Evolutionary conservation across 1,284 basidiomycete genomes (phyloP), one percentile per base, ranked within the genome.

Genomic region (Microbotryum silenes-acaulis): DNA sequence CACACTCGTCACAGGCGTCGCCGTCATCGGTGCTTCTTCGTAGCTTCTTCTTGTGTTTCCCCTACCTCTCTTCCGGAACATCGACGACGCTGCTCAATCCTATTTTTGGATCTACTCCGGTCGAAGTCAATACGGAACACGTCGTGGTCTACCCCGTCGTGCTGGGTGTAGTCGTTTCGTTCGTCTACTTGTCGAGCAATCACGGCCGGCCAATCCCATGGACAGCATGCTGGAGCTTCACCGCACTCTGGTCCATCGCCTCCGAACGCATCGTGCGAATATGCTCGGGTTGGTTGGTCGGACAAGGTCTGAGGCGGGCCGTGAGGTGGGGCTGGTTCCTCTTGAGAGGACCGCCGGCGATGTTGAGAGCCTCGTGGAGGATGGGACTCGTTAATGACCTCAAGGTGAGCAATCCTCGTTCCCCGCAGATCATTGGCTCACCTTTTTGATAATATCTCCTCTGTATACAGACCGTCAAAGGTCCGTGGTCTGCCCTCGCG

Each of bases 171-270:
- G 23, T 31, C 52, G 20, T 42, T 12, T 54, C 42, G 31, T n/a
- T 23, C 20, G 14, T 20, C 52, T 10, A 14, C 18, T 2, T 37
- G 31, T 31, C 52, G 42, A 2, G 45, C 57, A 1, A 47, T 54
- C 6, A 25, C 33, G 14, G 48, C 25, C 25, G 18, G 29, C 6
- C 10, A 29, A 1, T 27, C 51, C n/a, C 6, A 21, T 64, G 63
- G 63, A 56, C 61, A 37, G 20, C 47, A 2, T 31, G 6, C 12
- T 66, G 64, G 64, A 4, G 56, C 16, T 21, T 51, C 3, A 3
- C 59, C 16, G 64, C 56, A 0, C 4, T 33, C 0, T 61, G 45
- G 29, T 56, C 47, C 31, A 31, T 63, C 16, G 3, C 52, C 1
- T 59, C 42, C 3, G 59, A 61, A 7, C 50, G 29, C 4, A 1